Conservation (phyloP, 2,329 filamentous ascomycete genomes). For the Alternaria triticimaculans region DNA sequence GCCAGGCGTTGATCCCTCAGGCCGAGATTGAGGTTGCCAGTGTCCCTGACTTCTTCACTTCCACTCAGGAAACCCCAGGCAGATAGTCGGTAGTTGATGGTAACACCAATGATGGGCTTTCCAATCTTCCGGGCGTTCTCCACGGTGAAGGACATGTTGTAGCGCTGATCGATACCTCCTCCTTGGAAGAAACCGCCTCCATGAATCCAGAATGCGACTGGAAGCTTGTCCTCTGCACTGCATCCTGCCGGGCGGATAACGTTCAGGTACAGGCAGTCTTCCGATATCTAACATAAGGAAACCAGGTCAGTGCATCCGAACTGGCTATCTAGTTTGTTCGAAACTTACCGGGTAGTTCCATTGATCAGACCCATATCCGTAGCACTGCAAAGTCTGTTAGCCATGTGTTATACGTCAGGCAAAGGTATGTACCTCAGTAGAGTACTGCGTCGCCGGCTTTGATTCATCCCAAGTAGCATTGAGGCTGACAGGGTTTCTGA, state of each 20-base stretch:
- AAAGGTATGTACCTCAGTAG: conserved; percentile 16
- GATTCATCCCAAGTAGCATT: conserved; percentile 51
- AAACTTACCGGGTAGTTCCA: conserved; percentile 50
- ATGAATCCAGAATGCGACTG: conserved; percentile 63
- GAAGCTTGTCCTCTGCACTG: conserved; percentile 49
- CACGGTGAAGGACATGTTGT: conserved; percentile 58
- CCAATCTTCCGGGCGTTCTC: conserved; percentile 55
- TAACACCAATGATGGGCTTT: conserved; percentile 56
- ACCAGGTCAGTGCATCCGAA: not conserved
- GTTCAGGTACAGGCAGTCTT: conserved; percentile 58
- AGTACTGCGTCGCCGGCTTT: conserved; percentile 47
- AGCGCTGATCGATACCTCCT: conserved; percentile 60
- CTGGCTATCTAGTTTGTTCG: not conserved
- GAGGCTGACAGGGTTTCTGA: conserved; percentile 56
- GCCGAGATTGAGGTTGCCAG: conserved; percentile 57
- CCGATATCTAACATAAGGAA: conserved; percentile 52
- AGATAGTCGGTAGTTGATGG: conserved; percentile 60
- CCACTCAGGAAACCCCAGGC: conserved; percentile 69
- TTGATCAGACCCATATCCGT: conserved; percentile 45
- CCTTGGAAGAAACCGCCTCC: conserved; percentile 60
- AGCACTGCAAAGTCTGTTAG: conserved; percentile 37
- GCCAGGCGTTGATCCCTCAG: conserved; percentile 56
- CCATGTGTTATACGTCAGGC: not conserved
- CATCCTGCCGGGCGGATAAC: conserved; percentile 54
- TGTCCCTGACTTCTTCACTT: conserved; percentile 37